Base-by-base conservation (phyloP, 2,329 filamentous ascomycete species). In the Trichoderma koningii region DNA sequence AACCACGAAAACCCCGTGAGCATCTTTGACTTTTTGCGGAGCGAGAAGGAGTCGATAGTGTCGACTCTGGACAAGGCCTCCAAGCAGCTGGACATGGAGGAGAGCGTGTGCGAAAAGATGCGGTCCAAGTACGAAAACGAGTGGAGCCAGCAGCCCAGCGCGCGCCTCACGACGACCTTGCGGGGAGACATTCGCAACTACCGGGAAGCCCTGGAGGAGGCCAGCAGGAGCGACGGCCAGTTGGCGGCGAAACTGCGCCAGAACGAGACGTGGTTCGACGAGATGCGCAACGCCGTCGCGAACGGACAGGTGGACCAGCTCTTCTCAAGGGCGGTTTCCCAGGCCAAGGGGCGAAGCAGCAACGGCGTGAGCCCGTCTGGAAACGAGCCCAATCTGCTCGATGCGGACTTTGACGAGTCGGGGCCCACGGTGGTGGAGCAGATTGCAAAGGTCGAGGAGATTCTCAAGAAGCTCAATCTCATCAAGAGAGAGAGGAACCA, bases 71-170 rank as follows among this genome's bases (percentile, higher is more conserved):
- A 97, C 64, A 86, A 86, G 65, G 92, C 92, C 71, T 88, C 89
- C 63, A 96, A 96, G 75, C 91, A 96, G 72, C 80, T 99, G 48
- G 95, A 99, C 70, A 93, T 95, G 87, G 95, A 99, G 76, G 96
- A 98, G 78, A 96, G 92, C 64, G 92, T 98, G 0, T 99, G 95
- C 75, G 95, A 99, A 76, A 99, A 98, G 82, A 99, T 99, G 95
- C 87, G 95, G 53, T 96, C 93, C 14, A 99, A 99, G 76, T 98
- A 98, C 75, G 93, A 94, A 63, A 85, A 84, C 30, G 94, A 98
- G 63, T 99, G 95, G 95, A 97, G 92, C 19, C 95, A 99, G 73
- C 95, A 99, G 73, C 95, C 95, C 12, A 98, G 94, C 74, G 92
- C 91, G 38, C 85, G 92, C 64, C 83, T 99, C 47, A 99, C 94